Evolutionary conservation across 192 early-diverging fungal genomes (phyloP).

Genomic region (Coemansia sp.): DNA sequence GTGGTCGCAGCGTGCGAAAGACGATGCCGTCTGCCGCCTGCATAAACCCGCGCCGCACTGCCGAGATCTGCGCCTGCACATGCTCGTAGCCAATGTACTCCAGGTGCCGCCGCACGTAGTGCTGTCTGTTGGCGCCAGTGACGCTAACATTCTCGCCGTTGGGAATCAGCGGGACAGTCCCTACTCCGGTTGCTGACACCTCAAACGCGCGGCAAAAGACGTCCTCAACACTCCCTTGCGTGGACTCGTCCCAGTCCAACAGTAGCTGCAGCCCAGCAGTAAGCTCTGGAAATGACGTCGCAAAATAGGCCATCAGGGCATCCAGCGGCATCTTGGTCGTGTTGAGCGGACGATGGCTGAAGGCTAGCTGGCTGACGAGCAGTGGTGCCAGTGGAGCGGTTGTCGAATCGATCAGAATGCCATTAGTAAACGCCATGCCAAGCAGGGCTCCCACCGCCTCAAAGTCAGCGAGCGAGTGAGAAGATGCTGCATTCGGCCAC

Average conservation of each 20-base stretch:
- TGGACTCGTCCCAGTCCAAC: slow-evolving; percentile 70
- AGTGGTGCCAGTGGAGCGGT: slow-evolving; percentile 70
- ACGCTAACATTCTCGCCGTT: slow-evolving; percentile 69
- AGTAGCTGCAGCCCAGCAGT: slow-evolving; percentile 76
- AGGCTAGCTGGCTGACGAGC: slow-evolving; percentile 66
- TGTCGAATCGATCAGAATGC: slow-evolving; percentile 63
- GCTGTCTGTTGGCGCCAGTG: slow-evolving; percentile 70
- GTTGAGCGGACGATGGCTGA: slow-evolving; percentile 11
- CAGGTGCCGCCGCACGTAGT: slow-evolving; percentile 73
- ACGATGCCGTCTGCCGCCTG: slow-evolving; percentile 54
- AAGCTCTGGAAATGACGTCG: slow-evolving; percentile 53
- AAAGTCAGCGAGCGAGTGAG: slow-evolving; percentile 61
- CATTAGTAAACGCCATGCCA: slow-evolving; percentile 91
- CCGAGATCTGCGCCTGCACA: slow-evolving; percentile 63
- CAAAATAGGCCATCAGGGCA: slow-evolving; percentile 52
- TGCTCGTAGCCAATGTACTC: slow-evolving; percentile 66
- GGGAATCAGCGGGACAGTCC: slow-evolving; percentile 61
- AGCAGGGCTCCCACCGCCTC: slow-evolving; percentile 87
- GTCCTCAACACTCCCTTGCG: slow-evolving; percentile 69
- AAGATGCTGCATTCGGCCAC: slow-evolving; percentile 74
- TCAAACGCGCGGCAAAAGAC: slow-evolving; percentile 83
- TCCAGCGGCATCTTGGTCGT: slow-evolving; percentile 36
- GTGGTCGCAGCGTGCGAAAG: slow-evolving; percentile 50
- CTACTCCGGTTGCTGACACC: slow-evolving; percentile 51
- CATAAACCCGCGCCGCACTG: slow-evolving; percentile 75